Percentiles rank a stretch among this genome's conserved stretches.
phyloP scores from a whole-genome alignment of 2,329 filamentous ascomycete species.

The Penicillium sp. region DNA sequence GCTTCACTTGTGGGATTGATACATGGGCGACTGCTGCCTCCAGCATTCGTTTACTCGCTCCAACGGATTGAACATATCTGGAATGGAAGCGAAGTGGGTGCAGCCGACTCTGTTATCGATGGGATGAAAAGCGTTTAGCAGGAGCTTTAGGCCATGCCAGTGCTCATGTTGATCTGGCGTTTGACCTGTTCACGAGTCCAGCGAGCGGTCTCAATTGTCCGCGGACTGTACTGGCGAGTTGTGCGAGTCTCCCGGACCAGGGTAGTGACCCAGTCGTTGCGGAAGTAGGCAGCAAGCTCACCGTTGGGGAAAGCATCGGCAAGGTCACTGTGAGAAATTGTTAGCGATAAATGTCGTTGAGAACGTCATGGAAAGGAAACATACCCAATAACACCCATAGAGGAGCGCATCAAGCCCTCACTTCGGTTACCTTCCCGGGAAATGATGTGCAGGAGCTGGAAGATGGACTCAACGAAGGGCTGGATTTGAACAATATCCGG shows the following conservation, averaged over 20 bases:
- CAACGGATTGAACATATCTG: background rate
- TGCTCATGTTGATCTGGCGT: slow-evolving; percentile 58
- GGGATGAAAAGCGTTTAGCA: slow-evolving; percentile 3
- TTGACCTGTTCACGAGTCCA: slow-evolving; percentile 98
- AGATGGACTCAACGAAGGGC: slow-evolving; percentile 78
- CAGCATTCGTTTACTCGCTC: background rate
- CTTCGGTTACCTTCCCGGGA: slow-evolving; percentile 80
- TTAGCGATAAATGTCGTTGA: slow-evolving; percentile 33
- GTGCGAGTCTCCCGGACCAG: slow-evolving; percentile 90
- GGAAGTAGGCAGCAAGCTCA: slow-evolving; percentile 78
- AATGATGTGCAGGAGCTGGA: slow-evolving; percentile 77
- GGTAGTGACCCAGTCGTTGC: slow-evolving; percentile 79
- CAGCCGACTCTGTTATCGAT: slow-evolving; percentile 2
- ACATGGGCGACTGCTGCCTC: background rate
- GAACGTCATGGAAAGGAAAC: slow-evolving; percentile 28
- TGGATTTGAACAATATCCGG: slow-evolving; percentile 58
- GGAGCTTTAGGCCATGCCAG: slow-evolving; percentile 37
- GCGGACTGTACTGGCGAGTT: slow-evolving; percentile 77
- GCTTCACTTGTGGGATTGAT: background rate
- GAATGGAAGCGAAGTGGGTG: background rate
- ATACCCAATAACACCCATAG: slow-evolving; percentile 96
- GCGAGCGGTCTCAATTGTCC: slow-evolving; percentile 89
- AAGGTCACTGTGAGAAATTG: slow-evolving; percentile 62
- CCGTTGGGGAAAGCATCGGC: slow-evolving; percentile 90
- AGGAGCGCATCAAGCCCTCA: slow-evolving; percentile 84